These are phyloP conservation scores for Ophioceras dolichostomum DNA, from an alignment of 2,329 filamentous ascomycete genomes.

Conservation along the genomic window DNA sequence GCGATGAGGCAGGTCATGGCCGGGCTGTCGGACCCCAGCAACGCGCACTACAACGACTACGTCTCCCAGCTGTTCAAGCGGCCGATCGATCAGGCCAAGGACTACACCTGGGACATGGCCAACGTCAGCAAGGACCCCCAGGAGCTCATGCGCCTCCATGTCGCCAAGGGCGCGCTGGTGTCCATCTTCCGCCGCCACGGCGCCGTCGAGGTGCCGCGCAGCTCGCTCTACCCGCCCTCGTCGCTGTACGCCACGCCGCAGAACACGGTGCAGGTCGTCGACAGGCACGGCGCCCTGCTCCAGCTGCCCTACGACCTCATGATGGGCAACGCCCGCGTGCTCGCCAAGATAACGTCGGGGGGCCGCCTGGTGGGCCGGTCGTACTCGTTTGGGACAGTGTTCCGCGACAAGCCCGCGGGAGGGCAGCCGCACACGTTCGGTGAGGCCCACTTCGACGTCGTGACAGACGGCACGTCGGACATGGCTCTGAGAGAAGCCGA, in stretches of 20 bases:
- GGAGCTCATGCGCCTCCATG: constrained; percentile 57
- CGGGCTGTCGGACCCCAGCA: constrained; percentile 68
- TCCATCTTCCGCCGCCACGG: constrained; percentile 82
- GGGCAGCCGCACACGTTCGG: constrained; percentile 73
- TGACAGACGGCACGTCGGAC: constrained; percentile 72
- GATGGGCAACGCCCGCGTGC: constrained; percentile 71
- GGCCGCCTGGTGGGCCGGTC: constrained; percentile 54
- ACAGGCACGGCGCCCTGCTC: constrained; percentile 73
- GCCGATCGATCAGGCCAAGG: constrained; percentile 66
- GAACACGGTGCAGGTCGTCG: constrained; percentile 69
- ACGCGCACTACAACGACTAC: constrained; percentile 82
- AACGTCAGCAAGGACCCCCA: constrained; percentile 36
- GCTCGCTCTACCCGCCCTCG: constrained; percentile 70
- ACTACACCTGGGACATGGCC: constrained; percentile 66
- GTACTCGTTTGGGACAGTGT: constrained; percentile 81
- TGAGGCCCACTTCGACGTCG: constrained; percentile 92
- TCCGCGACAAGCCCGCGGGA: constrained; percentile 64
- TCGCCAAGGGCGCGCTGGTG: constrained; percentile 62
- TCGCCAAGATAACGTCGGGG: constrained; percentile 59
- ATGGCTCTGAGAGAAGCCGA: constrained; percentile 86
- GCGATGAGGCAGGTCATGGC: constrained; percentile 74
- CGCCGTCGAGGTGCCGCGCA: constrained; percentile 67
- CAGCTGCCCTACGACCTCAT: constrained; percentile 94
- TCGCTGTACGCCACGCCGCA: constrained; percentile 62
- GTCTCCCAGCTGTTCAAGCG: constrained; percentile 73